Evolutionary conservation across 2,329 filamentous ascomycete genomes (phyloP), one percentile per base, ranked within the genome.

Genomic region (Fusarium sambucinum): DNA sequence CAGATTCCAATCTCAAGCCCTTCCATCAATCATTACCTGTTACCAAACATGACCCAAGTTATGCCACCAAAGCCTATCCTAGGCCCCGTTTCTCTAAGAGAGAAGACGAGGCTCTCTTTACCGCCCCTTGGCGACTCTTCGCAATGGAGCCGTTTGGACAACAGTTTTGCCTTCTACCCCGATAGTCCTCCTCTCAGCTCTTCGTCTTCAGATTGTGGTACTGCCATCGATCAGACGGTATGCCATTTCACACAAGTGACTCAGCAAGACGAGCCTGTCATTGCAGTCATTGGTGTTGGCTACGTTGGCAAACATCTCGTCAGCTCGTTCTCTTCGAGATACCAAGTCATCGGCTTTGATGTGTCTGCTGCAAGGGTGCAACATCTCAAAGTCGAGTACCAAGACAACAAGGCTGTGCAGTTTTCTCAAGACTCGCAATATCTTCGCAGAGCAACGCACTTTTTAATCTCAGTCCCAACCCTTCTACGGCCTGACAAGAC

Each of bases 381-480:
- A 9, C 59, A 77, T 13, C 73, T 84, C 11, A 59, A 72, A 35
- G 30, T 68, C 13, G 59, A 75, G 25, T 75, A 78, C 55, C 48
- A 45, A 8, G 35, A 48, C 29, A 30, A 51, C 4, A 21, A 56
- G 0, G 60, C 35, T 4, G 40, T 57, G 8, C 16, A 59, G 5
- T 77, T 83, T 64, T 83, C 82, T 5, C 70, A 73, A 6, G 72
- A 76, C 8, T 64, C 79, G 6, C 67, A 66, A 14, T 75, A 80
- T 10, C 76, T 86, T 19, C 59, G 67, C 4, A 57, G 66, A 19
- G 85, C 82, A 5, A 84, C 81, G 0, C 83, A 86, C 69, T 84
- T 85, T 58, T 78, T 86, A 38, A 83, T 86, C 51, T 80, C 83
- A 0, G 84, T 86, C 2, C 85, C 85, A 1, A 86, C 85, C 0